Conservation (phyloP, 2,329 filamentous ascomycete genomes). For the Metarhizium anisopliae region DNA sequence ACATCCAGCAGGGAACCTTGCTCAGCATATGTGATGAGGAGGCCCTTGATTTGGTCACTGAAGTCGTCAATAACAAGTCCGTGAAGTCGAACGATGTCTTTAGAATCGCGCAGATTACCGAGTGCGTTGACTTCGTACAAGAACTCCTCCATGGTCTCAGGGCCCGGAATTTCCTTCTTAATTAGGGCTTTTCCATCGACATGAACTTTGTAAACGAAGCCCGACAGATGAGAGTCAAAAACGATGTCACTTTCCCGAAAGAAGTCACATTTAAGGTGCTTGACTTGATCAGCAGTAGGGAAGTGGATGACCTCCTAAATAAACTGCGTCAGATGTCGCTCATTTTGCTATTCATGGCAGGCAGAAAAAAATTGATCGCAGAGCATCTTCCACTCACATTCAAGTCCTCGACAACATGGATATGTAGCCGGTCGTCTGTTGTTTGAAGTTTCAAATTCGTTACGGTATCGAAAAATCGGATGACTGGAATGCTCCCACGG, state of each 20-base stretch:
- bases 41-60: constrained; percentile 72
- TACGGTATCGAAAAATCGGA: constrained; percentile 92
- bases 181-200: constrained; percentile 64
- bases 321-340: constrained; percentile 8
- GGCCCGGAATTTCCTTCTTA: constrained; percentile 96
- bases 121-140: constrained; percentile 95
- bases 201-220: constrained; percentile 91
- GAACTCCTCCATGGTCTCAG: constrained; percentile 92
- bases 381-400: constrained; percentile 44
- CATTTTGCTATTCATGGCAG: background rate
- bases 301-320: constrained; percentile 76
- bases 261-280: constrained; percentile 58
- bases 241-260: constrained; percentile 66
- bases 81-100: constrained; percentile 75
- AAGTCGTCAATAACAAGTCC: constrained; percentile 86
- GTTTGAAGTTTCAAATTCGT: constrained; percentile 94
- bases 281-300: constrained; percentile 62
- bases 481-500: constrained; percentile 81
- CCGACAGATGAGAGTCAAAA: constrained; percentile 90
- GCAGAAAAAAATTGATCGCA: background rate
- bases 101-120: constrained; percentile 62
- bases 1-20: constrained; percentile 84
- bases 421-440: constrained; percentile 75
- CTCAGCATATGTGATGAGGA: constrained; percentile 81
- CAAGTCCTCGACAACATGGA: constrained; percentile 95